These are phyloP conservation scores for Beauveria varroae DNA, from an alignment of 2,329 filamentous ascomycete genomes.

Conservation along the genomic window DNA sequence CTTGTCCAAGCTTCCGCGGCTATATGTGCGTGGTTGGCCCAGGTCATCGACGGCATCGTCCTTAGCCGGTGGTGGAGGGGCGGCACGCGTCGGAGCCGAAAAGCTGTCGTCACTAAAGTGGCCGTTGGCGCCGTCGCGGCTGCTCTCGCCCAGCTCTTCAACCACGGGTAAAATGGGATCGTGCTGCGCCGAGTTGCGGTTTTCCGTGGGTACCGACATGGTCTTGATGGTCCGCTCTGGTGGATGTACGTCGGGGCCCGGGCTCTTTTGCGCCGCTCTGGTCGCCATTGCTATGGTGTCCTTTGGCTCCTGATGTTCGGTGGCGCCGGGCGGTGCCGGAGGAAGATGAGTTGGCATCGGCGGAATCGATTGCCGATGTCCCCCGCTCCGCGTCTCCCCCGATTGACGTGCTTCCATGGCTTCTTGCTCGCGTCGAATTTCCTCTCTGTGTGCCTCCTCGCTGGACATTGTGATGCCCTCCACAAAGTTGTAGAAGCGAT, in stretches of 20 bases:
- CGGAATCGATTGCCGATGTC: constrained; percentile 27
- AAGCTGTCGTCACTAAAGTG: constrained; percentile 27
- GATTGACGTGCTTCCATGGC: constrained; percentile 34
- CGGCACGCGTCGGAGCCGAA: constrained; percentile 37
- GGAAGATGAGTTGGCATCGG: constrained; percentile 40
- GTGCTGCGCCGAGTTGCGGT: constrained; percentile 50
- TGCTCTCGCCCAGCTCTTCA: constrained; percentile 77
- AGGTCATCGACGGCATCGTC: constrained; percentile 6
- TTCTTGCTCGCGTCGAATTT: constrained; percentile 51
- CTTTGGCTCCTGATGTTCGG: constrained; percentile 28
- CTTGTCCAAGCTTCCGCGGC: constrained; percentile 27
- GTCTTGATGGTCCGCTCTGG: constrained; percentile 53
- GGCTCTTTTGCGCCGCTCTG: constrained; percentile 27
- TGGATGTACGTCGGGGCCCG: constrained; percentile 38
- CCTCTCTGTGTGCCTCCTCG: constrained; percentile 72
- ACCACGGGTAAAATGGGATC: constrained; percentile 67
- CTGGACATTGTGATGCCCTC: constrained; percentile 81
- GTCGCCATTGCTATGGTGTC: constrained; percentile 34
- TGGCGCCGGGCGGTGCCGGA: constrained; percentile 30
- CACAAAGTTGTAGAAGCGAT: constrained; percentile 91
- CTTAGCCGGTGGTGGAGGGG: constrained; percentile 28
- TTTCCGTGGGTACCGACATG: constrained; percentile 16
- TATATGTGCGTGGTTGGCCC: background rate
- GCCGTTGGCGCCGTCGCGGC: constrained; percentile 37
- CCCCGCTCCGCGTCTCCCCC: constrained; percentile 31